Conservation (phyloP, 2,329 filamentous ascomycete species). For the Stemphylium vesicarium region DNA sequence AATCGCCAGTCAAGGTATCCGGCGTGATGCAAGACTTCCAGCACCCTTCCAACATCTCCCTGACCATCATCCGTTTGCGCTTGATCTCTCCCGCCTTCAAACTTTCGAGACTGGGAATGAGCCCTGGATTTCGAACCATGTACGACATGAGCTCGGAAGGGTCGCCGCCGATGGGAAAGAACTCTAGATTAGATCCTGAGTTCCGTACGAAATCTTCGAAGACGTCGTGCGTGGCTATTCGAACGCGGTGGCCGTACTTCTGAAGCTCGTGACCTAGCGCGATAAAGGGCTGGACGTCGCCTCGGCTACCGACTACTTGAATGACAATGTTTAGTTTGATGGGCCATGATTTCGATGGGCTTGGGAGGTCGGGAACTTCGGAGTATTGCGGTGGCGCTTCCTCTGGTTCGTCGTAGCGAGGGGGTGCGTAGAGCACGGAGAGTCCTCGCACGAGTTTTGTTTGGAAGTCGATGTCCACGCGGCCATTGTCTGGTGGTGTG, state of each 20-base stretch:
- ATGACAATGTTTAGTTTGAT: slow-evolving; percentile 59
- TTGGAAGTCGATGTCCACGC: slow-evolving; percentile 13
- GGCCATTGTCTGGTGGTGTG: slow-evolving; percentile 2
- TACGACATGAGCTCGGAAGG: slow-evolving; percentile 55
- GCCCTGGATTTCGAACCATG: slow-evolving; percentile 58
- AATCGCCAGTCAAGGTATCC: slow-evolving; percentile 48
- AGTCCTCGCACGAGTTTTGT: slow-evolving; percentile 1
- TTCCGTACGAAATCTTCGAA: slow-evolving; percentile 22
- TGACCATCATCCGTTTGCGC: slow-evolving; percentile 37
- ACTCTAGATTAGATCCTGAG: slow-evolving; percentile 43
- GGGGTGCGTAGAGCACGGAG: slow-evolving; percentile 3
- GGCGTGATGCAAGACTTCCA: slow-evolving; percentile 43
- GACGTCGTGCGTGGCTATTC: slow-evolving; percentile 32
- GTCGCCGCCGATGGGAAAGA: slow-evolving; percentile 40
- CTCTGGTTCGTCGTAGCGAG: not conserved
- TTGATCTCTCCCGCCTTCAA: slow-evolving; percentile 38
- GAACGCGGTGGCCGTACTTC: slow-evolving; percentile 33
- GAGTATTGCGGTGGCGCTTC: not conserved
- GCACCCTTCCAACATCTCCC: slow-evolving; percentile 36
- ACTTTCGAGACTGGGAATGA: slow-evolving; percentile 38
- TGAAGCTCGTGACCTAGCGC: slow-evolving; percentile 60
- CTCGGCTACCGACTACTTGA: slow-evolving; percentile 60
- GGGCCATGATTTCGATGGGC: not conserved
- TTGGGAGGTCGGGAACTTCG: not conserved
- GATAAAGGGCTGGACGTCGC: slow-evolving; percentile 66